Evolutionary conservation across 805 yeast genomes (phyloP).

Genomic region (Metschnikowia matae): DNA sequence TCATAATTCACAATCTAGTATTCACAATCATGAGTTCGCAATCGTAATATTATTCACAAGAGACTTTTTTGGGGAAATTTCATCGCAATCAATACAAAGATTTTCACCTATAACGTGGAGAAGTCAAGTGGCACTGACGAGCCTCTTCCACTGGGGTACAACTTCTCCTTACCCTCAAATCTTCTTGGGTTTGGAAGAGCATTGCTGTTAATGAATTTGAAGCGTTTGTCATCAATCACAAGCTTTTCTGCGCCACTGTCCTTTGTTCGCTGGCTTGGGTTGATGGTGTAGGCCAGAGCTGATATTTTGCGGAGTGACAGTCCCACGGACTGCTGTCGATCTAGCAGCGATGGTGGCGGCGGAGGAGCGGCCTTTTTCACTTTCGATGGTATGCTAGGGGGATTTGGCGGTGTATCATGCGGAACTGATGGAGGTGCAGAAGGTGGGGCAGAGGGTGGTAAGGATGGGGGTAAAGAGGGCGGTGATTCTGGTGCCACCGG

Average conservation of each 20-base stretch:
- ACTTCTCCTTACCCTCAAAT: slow-evolving; percentile 61
- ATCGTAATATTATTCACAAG: not conserved
- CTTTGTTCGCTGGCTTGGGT: slow-evolving; percentile 27
- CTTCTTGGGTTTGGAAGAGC: slow-evolving; percentile 87
- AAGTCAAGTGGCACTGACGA: slow-evolving; percentile 83
- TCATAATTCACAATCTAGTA: too few relatives aligned
- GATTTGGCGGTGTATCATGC: slow-evolving; percentile 9
- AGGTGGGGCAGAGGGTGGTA: slow-evolving; percentile 15
- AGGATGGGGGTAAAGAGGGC: slow-evolving; percentile 4
- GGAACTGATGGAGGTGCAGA: slow-evolving; percentile 17
- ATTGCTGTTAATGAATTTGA: slow-evolving; percentile 59
- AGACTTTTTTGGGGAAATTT: not conserved
- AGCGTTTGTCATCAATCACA: slow-evolving; percentile 65
- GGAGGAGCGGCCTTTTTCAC: slow-evolving; percentile 28
- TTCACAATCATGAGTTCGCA: too few relatives aligned
- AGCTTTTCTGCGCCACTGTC: slow-evolving; percentile 25
- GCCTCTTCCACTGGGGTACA: slow-evolving; percentile 95
- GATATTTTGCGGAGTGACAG: slow-evolving; percentile 55
- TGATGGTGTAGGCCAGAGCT: slow-evolving; percentile 62
- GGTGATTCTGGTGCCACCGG: slow-evolving; percentile 1
- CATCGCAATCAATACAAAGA: not conserved
- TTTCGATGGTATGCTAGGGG: slow-evolving; percentile 2
- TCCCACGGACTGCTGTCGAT: slow-evolving; percentile 45
- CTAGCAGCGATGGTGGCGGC: slow-evolving; percentile 26
- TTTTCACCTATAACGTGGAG: slow-evolving; percentile 15